Percentiles rank a stretch among this genome's conserved stretches.
These are phyloP conservation scores for Pythium volutum DNA, from an alignment of 352 stramenopile species.

Conservation along the genomic window DNA sequence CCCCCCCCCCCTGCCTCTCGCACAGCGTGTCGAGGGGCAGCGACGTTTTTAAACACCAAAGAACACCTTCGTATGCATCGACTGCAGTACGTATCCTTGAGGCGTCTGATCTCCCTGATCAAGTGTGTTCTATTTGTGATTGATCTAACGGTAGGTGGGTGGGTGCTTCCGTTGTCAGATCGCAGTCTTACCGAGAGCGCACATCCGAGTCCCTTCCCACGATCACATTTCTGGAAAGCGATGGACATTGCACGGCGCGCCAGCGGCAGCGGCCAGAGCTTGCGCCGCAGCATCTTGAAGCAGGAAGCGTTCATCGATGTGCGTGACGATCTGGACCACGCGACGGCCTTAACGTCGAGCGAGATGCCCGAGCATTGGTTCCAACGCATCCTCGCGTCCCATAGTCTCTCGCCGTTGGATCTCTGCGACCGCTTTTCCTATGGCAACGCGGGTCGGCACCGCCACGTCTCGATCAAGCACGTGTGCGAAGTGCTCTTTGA, in stretches of 20 bases:
- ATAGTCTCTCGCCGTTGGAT: constrained; percentile 49
- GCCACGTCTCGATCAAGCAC: constrained; percentile 39
- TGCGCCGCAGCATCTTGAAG: constrained; percentile 23
- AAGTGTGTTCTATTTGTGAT: too few relatives aligned
- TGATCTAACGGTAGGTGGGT: too few relatives aligned
- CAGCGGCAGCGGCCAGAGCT: not conserved
- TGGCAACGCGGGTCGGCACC: constrained; percentile 36
- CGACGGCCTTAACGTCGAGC: not conserved
- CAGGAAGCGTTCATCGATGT: constrained; percentile 22
- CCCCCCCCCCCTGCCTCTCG: too few relatives aligned
- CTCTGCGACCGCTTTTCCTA: constrained; percentile 54
- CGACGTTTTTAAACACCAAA: too few relatives aligned
- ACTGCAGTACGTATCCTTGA: too few relatives aligned
- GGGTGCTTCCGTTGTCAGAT: too few relatives aligned
- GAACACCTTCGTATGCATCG: too few relatives aligned
- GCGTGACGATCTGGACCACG: constrained; percentile 14
- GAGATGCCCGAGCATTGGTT: constrained; percentile 53
- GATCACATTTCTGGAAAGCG: not conserved
- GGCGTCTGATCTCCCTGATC: too few relatives aligned
- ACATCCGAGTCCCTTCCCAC: too few relatives aligned
- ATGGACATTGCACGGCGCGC: not conserved
- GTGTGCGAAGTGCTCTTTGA: constrained; percentile 59
- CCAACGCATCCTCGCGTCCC: constrained; percentile 40
- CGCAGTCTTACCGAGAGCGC: too few relatives aligned
- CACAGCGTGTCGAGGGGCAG: too few relatives aligned